These are phyloP conservation scores for Solanum pennellii DNA, from an alignment of 257 asterid species.

Conservation along the genomic window DNA sequence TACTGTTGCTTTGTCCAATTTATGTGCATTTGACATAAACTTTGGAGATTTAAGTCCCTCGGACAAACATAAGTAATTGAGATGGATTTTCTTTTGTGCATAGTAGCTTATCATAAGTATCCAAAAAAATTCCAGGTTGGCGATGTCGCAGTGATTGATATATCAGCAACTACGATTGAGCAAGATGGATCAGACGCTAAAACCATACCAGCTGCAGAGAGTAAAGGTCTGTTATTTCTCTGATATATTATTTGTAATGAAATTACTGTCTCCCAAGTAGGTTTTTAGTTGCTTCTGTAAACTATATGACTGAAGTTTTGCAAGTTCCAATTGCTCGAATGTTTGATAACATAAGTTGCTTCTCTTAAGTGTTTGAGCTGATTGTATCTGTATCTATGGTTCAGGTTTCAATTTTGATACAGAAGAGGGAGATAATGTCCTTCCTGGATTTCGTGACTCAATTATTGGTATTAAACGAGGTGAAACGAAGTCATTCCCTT, in stretches of 20 bases:
- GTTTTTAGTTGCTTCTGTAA: neutral
- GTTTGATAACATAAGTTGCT: neutral
- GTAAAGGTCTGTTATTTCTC: conserved; percentile 48
- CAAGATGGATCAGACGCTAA: conserved; percentile 53
- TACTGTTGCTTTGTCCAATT: neutral
- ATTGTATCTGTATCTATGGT: neutral
- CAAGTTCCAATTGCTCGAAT: neutral
- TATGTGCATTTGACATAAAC: neutral
- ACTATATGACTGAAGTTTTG: neutral
- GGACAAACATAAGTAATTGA: neutral
- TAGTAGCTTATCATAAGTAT: neutral
- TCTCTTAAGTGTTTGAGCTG: neutral
- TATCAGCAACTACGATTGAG: conserved; percentile 78
- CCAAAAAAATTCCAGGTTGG: conserved; percentile 37
- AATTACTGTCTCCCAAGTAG: neutral
- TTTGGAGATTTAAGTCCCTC: neutral
- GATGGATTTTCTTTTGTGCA: neutral
- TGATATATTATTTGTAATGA: neutral
- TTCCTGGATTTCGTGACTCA: conserved; percentile 68
- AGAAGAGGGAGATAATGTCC: conserved; percentile 79
- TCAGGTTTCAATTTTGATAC: conserved; percentile 93
- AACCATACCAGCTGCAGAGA: conserved; percentile 91
- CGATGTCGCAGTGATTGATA: conserved; percentile 86
- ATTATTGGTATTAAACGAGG: conserved; percentile 60
- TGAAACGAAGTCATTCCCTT: conserved; percentile 70